Percentiles rank a stretch among this genome's conserved stretches.
These are phyloP conservation scores for Colletotrichum sp. DNA, from an alignment of 2,329 filamentous ascomycete genomes.

Conservation along the genomic window DNA sequence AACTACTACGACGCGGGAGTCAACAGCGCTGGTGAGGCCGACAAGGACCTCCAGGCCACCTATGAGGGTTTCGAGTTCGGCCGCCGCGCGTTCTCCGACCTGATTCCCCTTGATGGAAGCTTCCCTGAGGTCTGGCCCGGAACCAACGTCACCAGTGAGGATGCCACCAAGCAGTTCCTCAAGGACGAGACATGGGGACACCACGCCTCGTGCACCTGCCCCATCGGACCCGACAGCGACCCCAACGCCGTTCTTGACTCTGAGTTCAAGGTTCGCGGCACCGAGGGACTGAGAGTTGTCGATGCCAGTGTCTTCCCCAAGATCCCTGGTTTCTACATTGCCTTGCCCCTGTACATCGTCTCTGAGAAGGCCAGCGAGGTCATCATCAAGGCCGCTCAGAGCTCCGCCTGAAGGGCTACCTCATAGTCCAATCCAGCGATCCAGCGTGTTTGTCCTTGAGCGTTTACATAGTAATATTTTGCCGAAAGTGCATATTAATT, in stretches of 20 bases:
- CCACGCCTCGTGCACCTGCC: constrained; percentile 61
- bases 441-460: background rate
- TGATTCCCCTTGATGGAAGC: background rate
- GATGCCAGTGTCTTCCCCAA: constrained; percentile 60
- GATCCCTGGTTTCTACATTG: constrained; percentile 39
- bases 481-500: background rate
- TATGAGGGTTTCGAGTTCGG: constrained; percentile 42
- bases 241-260: constrained; percentile 61
- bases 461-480: background rate
- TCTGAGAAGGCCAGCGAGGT: constrained; percentile 60
- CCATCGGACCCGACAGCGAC: constrained; percentile 62
- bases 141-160: background rate
- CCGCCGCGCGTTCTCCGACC: constrained; percentile 35
- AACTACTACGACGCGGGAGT: constrained; percentile 57
- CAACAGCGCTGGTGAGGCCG: constrained; percentile 45
- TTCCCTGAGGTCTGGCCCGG: background rate
- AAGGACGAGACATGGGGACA: constrained; percentile 49
- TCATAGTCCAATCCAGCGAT: background rate
- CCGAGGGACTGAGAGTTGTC: constrained; percentile 62
- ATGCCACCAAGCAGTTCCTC: constrained; percentile 3
- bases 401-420: background rate
- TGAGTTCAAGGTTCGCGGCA: constrained; percentile 61
- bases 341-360: constrained; percentile 57
- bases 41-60: constrained; percentile 29
- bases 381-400: constrained; percentile 27